Evolutionary conservation across 2,329 filamentous ascomycete species (phyloP).

Genomic region (Trichoderma oligosporum): DNA sequence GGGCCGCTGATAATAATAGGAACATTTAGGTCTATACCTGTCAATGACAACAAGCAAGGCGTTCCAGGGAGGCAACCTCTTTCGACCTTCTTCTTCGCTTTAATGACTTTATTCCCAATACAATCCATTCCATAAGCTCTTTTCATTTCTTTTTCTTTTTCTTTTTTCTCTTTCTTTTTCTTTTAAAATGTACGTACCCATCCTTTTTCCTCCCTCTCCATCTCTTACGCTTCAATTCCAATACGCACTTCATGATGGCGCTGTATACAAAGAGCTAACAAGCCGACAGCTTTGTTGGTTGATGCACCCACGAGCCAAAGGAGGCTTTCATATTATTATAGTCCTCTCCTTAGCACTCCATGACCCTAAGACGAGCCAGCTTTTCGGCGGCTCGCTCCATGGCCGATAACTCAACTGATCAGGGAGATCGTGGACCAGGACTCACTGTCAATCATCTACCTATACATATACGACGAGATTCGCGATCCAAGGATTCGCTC

Average conservation of each 20-base stretch:
- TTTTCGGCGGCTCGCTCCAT: constrained; percentile 19
- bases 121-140: no score
- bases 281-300: neutral
- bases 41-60: constrained; percentile 2
- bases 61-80: constrained; percentile 12
- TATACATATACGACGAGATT: constrained; percentile 18
- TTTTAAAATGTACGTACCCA: neutral
- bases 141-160: neutral
- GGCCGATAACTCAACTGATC: constrained; percentile 18
- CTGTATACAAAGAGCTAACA: neutral
- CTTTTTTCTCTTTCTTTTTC: neutral
- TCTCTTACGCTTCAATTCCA: no score
- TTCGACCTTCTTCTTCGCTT: neutral
- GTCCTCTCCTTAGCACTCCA: neutral
- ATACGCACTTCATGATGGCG: constrained; percentile 4
- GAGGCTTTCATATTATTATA: neutral
- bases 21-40: neutral
- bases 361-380: constrained; percentile 8
- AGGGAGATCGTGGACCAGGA: constrained; percentile 16
- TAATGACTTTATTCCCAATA: neutral
- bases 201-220: no score
- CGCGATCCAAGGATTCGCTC: constrained; percentile 14
- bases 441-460: constrained; percentile 10
- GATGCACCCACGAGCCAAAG: neutral
- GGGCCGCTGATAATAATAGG: neutral